Conservation (phyloP, 2,329 filamentous ascomycete species). For the Ceratocystis lukuohia region DNA sequence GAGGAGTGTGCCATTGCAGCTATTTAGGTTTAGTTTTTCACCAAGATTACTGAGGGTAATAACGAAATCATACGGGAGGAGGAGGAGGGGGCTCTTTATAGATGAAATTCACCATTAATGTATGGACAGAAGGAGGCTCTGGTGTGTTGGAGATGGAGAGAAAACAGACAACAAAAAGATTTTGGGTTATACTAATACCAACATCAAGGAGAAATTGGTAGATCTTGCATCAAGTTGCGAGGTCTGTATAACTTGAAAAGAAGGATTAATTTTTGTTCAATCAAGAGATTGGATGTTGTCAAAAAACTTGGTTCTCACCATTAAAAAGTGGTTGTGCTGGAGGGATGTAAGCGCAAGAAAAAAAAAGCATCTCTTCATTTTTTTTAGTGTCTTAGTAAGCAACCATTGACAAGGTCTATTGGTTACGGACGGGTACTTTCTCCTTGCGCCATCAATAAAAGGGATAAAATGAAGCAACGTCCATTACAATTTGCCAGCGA, state of each 20-base stretch:
- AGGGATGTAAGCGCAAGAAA: neutral
- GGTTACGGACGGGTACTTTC: neutral
- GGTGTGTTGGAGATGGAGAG: neutral
- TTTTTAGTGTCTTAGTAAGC: neutral
- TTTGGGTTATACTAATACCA: neutral
- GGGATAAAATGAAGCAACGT: constrained; percentile 6
- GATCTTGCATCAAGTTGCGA: neutral
- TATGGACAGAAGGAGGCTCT: neutral
- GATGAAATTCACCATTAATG: neutral
- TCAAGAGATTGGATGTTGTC: neutral
- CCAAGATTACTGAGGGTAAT: neutral
- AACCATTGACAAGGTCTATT: neutral
- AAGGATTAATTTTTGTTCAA: neutral
- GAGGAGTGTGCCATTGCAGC: neutral
- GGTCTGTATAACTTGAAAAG: neutral
- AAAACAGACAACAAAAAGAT: neutral
- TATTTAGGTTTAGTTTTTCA: neutral
- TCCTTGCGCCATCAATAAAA: neutral
- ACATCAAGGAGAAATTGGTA: neutral
- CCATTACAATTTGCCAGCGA: constrained; percentile 11
- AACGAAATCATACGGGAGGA: neutral
- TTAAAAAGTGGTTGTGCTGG: neutral
- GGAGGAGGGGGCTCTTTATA: neutral
- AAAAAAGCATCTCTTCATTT: neutral
- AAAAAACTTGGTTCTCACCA: no score